Evolutionary conservation across 2,329 filamentous ascomycete genomes (phyloP), one percentile per base, ranked within the genome.

Genomic region (Plenodomus tracheiphilus): DNA sequence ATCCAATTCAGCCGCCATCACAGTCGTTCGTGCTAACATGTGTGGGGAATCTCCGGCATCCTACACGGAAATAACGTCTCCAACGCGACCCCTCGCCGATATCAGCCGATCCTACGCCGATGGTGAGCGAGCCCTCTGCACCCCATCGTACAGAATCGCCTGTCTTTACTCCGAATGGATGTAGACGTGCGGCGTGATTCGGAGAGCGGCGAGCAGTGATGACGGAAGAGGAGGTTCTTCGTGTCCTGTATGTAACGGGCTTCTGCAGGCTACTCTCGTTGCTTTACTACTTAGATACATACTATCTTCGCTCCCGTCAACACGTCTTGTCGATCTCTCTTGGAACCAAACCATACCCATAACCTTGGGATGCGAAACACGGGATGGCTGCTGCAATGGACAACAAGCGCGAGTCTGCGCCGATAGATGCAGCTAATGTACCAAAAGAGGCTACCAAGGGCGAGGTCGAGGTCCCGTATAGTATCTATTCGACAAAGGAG

Each of bases 401-500:
- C 1, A 44, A 54, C 34, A 61, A 62, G 43, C 50, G 51, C 38
- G 56, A 63, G 39, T 39, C 39, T 7, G 34, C 36, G 16, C 46
- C 43, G 6, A 46, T 43, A 21, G 49, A 58, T 9, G 56, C 56
- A 25, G 56, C 38, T 22, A 46, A 43, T 22, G n/a, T 52, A 35
- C 50, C 50, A 18, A 39, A 46, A 25, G 21, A 52, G 9, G 47
- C 62, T 16, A 47, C 53, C 22, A 43, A 54, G 44, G 55, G 55
- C 21, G 49, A 54, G 25, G 54, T 57, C 15, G 49, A 60, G 34
- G 54, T 50, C 16, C 57, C 62, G n/a, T 66, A 68, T 42, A 68
- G 64, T 20, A 61, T 68, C 30, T 68, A 65, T 22, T 56, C 60
- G 3, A 53, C 30, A 15, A 65, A 61, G 43, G 62, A 68, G 49